These are phyloP conservation scores for Aspergillus chevalieri DNA, from an alignment of 2,329 filamentous ascomycete species.

Conservation along the genomic window DNA sequence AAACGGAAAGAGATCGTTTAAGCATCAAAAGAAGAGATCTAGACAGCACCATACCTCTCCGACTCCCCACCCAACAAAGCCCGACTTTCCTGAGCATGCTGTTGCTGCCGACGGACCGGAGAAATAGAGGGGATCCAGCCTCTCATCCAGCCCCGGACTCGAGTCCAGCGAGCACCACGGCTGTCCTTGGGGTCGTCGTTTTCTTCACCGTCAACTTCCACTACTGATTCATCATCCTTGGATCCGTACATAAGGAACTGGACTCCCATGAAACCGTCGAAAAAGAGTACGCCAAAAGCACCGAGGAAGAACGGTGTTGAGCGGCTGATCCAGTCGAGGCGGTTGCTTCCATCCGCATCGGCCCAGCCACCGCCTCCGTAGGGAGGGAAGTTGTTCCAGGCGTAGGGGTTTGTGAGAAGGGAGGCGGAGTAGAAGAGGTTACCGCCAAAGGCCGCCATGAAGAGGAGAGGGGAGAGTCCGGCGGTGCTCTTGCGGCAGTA, in stretches of 20 bases:
- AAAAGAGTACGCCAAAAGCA: constrained; percentile 56
- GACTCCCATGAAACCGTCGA: constrained; percentile 57
- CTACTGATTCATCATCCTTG: constrained; percentile 36
- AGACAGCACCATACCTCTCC: constrained; percentile 23
- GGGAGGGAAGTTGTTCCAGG: constrained; percentile 52
- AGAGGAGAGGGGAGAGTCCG: constrained; percentile 57
- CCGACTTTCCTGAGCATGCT: constrained; percentile 21
- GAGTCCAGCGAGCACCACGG: constrained; percentile 44
- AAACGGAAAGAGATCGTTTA: constrained; percentile 1
- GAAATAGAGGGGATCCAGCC: constrained; percentile 56
- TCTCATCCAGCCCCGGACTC: constrained; percentile 60
- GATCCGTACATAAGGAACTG: constrained; percentile 59
- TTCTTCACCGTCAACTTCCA: constrained; percentile 29
- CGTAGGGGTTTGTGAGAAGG: constrained; percentile 57
- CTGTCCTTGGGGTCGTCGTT: constrained; percentile 37
- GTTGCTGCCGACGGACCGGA: constrained; percentile 18
- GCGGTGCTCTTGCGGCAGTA: constrained; percentile 57
- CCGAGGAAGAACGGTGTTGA: constrained; percentile 61
- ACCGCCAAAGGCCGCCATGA: constrained; percentile 61
- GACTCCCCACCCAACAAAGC: constrained; percentile 23
- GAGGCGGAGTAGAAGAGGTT: constrained; percentile 63
- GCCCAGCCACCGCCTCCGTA: constrained; percentile 58
- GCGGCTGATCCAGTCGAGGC: constrained; percentile 51
- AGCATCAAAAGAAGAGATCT: not conserved
- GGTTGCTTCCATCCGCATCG: constrained; percentile 48